Evolutionary conservation across 2,329 filamentous ascomycete species (phyloP), one percentile per base, ranked within the genome.

Genomic region (Herpotrichia juniperi): DNA sequence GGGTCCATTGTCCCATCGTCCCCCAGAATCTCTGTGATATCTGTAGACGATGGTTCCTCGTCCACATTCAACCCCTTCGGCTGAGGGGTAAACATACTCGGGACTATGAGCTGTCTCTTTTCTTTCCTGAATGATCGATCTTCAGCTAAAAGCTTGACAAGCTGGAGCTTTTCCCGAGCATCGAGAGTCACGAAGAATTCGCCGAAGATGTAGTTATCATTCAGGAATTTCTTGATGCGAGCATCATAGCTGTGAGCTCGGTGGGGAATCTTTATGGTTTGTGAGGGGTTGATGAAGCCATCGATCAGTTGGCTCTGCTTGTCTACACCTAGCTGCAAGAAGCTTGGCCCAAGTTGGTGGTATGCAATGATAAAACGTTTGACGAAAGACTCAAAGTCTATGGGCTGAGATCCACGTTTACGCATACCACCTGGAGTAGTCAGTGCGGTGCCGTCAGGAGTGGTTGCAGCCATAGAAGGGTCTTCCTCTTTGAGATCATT

Each of bases 161-260:
- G n/a, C 21, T 40, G 19, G 4, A 24, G 10, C 19, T 24, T 24
- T 11, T 40, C 25, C 10, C n/a, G 5, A n/a, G 3, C 21, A 40
- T 24, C n/a, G 19, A 25, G 14, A 58, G 60, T 30, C 53, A 49
- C 8, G 8, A 43, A 43, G 24, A 31, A 28, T 19, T 43, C 4
- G 3, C 11, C n/a, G 19, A 43, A 43, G 7, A 43, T 10, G 16
- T 16, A 43, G 14, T 4, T 6, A 25, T 28, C 6, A 11, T 12
- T 5, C 4, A 42, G 16, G 22, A 42, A 42, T 4, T 42, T 7
- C 24, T 42, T 40, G 9, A 40, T 5, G 6, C 14, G 7, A 7
- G 16, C 11, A 19, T 40, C 35, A 7, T 4, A 31, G 28, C 28
- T 31, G 9, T 31, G 9, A n/a, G n/a, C n/a, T n/a, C n/a, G n/a